Base-by-base conservation (phyloP, 139 green algal species). In the Pseudopediastrum boryanum region DNA sequence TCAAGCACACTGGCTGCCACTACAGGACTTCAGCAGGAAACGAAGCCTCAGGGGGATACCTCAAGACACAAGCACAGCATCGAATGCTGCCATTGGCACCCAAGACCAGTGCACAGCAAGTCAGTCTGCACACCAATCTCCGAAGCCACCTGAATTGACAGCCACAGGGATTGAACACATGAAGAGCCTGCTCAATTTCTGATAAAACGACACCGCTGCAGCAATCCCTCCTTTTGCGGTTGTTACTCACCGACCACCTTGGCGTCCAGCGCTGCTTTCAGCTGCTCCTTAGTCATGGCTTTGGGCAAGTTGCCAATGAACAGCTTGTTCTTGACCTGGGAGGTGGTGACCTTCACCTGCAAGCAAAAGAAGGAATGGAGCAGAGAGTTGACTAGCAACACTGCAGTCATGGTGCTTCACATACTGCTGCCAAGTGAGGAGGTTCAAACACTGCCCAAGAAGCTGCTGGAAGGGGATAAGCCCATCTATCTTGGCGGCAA, bases 231-330 rank as follows among this genome's bases (percentile, higher is more conserved):
- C 19, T 25, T 29, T 21, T 25, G 1, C 25, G n/a, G n/a, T n/a
- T n/a, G n/a, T n/a, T 10, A 59, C 67, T 41, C 16, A 75, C 67
- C 39, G 33, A 56, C 67, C 13, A 75, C 43, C 67, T 31, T n/a
- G 8, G 0, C 23, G 61, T 12, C 50, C 29, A 85, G 75, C 31
- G 84, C 5, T 7, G 61, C 66, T 41, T 88, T 56, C 65, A 96
- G 68, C 36, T 77, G 77, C 1, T 88, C 85, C 42, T 87, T 79
- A 33, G 61, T 89, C 35, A 96, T 82, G 36, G 85, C 77, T 31
- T 88, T 88, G 10, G 94, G 94, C 31, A 98, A 78, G 85, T 92
- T 92, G 52, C 93, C 94, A 4, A 98, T 64, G 71, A 93, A 98
- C 58, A 98, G 86, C 72, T 91, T 89, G 88, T 97, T 88, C 84